These are phyloP conservation scores for Sistotremastrum niveocremeum DNA, from an alignment of 768 basidiomycete genomes.

Conservation along the genomic window DNA sequence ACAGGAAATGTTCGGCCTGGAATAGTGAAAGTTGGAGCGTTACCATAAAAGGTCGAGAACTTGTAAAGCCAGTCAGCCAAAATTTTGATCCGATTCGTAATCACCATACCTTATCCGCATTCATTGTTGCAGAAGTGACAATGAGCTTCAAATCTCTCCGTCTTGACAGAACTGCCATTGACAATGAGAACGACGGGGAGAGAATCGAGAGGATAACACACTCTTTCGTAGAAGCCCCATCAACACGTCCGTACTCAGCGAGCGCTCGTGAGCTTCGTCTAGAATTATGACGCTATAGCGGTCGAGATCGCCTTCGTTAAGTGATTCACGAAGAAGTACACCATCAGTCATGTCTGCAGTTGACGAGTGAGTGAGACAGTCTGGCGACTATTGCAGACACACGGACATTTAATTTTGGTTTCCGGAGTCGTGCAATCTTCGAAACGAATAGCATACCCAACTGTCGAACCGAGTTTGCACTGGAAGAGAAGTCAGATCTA, in stretches of 20 bases:
- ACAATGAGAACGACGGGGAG: constrained; percentile 1
- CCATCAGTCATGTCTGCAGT: constrained; percentile 93
- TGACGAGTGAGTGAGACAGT: neutral
- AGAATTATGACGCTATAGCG: constrained; percentile 93
- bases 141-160: constrained; percentile 90
- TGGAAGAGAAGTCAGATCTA: constrained; percentile 15
- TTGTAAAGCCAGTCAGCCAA: constrained; percentile 14
- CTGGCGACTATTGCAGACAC: neutral
- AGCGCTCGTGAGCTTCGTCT: constrained; percentile 98
- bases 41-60: constrained; percentile 95
- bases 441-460: constrained; percentile 97
- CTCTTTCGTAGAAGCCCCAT: constrained; percentile 95
- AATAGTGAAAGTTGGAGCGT: constrained; percentile 90
- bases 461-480: constrained; percentile 81
- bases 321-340: constrained; percentile 91
- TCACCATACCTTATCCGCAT: constrained; percentile 77
- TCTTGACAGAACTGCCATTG: constrained; percentile 57
- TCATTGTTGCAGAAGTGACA: constrained; percentile 99
- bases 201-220: constrained; percentile 17
- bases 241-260: constrained; percentile 91
- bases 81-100: no score
- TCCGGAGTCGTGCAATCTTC: constrained; percentile 92
- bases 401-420: constrained; percentile 93
- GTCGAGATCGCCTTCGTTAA: constrained; percentile 98
- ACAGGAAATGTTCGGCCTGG: constrained; percentile 94